Conservation (phyloP, 495 filamentous ascomycete genomes). For the Podospora tetraspora region DNA sequence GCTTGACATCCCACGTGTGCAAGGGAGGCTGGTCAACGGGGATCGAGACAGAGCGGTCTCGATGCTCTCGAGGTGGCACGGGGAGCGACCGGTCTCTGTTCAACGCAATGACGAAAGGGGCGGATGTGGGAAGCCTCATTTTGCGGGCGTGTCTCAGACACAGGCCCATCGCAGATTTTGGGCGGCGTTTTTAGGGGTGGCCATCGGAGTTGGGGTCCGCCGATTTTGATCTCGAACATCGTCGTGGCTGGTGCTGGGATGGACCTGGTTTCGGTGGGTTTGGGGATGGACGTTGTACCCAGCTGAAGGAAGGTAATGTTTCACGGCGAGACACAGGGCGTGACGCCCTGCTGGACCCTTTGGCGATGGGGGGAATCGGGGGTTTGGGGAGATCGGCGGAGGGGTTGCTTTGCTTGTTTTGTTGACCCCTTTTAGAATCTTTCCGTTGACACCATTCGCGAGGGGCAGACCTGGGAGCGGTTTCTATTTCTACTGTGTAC, state of each 20-base stretch:
- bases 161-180: not conserved
- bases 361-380: not conserved
- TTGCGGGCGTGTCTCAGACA: not conserved
- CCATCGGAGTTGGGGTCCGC: not conserved
- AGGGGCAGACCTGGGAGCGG: not conserved
- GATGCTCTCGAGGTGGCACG: not conserved
- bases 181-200: not conserved
- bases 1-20: not conserved
- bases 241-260: not conserved
- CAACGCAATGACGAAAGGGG: not conserved
- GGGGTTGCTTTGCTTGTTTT: not conserved
- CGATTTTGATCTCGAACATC: not conserved
- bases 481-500: not conserved
- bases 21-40: not conserved
- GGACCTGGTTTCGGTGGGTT: not conserved
- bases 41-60: not conserved
- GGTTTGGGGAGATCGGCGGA: not conserved
- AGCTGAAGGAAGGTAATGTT: not conserved
- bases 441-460: not conserved
- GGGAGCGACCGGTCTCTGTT: not conserved
- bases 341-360: not conserved
- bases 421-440: not conserved
- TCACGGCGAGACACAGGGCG: not conserved
- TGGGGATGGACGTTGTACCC: not conserved
- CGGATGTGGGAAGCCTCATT: not conserved